Percentiles rank a stretch among this genome's conserved stretches.
These are phyloP conservation scores for Exophiala lecanii-corni DNA, from an alignment of 2,329 filamentous ascomycete species.

Conservation along the genomic window DNA sequence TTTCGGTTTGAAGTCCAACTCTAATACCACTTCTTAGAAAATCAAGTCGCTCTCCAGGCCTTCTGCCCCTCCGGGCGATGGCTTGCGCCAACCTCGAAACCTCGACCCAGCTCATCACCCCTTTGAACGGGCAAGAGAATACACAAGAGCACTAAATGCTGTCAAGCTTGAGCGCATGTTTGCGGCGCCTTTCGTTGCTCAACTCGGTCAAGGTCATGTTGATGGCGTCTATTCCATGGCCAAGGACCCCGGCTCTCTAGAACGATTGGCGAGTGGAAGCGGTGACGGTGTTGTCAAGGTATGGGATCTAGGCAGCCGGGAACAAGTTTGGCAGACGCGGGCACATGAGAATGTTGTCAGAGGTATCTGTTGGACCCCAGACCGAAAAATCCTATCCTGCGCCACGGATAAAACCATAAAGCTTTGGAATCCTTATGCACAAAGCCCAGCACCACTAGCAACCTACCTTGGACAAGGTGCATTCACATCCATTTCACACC, in stretches of 20 bases:
- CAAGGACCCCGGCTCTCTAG: constrained; percentile 70
- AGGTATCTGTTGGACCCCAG: constrained; percentile 80
- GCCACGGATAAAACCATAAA: constrained; percentile 83
- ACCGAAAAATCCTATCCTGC: constrained; percentile 80
- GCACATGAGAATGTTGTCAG: constrained; percentile 95
- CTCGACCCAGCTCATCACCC: constrained; percentile 82
- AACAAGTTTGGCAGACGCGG: constrained; percentile 70
- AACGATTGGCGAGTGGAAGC: constrained; percentile 74
- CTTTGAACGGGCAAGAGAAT: constrained; percentile 85
- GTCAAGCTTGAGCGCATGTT: constrained; percentile 94
- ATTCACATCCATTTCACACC: constrained; percentile 79
- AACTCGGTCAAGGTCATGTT: constrained; percentile 85
- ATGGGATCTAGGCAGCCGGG: constrained; percentile 71
- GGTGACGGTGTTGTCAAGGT: constrained; percentile 93
- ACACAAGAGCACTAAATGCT: constrained; percentile 72
- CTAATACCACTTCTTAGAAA: constrained; percentile 36
- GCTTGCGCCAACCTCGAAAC: constrained; percentile 44
- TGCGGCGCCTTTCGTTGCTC: constrained; percentile 73
- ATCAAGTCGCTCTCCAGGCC: constrained; percentile 51
- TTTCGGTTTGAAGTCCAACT: neutral
- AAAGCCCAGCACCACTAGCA: constrained; percentile 66
- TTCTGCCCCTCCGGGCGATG: constrained; percentile 43
- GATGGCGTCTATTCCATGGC: constrained; percentile 82
- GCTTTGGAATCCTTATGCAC: constrained; percentile 82
- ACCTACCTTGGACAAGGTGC: constrained; percentile 80